These are phyloP conservation scores for Rhizoclosmatium sp. DNA, from an alignment of 192 early-diverging fungal species.

Conservation along the genomic window DNA sequence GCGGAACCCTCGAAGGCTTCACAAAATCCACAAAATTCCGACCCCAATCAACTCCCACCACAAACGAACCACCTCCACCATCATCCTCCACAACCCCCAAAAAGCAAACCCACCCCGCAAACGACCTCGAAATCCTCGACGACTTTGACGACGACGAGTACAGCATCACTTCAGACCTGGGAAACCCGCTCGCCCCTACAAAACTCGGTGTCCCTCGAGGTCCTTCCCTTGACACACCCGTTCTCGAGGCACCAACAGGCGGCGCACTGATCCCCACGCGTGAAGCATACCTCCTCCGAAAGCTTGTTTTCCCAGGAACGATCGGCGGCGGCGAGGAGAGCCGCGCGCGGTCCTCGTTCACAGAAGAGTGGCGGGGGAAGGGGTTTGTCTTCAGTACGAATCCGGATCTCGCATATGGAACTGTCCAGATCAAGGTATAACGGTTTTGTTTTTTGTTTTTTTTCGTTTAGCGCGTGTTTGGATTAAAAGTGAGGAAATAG, in stretches of 20 bases:
- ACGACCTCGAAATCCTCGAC: conserved; percentile 37
- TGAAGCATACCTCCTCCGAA: conserved; percentile 8
- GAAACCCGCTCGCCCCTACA: background rate
- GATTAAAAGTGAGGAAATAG: background rate
- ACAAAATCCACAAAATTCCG: background rate
- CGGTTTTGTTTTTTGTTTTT: conserved; percentile 5
- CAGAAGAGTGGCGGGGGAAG: conserved; percentile 55
- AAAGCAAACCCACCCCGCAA: background rate
- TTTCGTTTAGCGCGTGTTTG: background rate
- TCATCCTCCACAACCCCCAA: background rate
- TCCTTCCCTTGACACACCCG: background rate
- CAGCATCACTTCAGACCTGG: conserved; percentile 14
- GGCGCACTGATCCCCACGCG: conserved; percentile 31
- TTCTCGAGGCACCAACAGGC: background rate
- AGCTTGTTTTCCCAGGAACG: conserved; percentile 32
- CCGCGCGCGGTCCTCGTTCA: conserved; percentile 27
- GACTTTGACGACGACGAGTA: conserved; percentile 43
- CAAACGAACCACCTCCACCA: background rate
- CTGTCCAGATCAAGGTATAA: conserved; percentile 56
- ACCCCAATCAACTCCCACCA: background rate
- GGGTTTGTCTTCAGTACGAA: conserved; percentile 47
- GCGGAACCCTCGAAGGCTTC: background rate
- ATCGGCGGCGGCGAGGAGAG: conserved; percentile 18
- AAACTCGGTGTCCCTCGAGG: background rate
- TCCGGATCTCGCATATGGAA: conserved; percentile 49